Evolutionary conservation across 2,329 filamentous ascomycete species (phyloP).

Genomic region (Nemania serpens): DNA sequence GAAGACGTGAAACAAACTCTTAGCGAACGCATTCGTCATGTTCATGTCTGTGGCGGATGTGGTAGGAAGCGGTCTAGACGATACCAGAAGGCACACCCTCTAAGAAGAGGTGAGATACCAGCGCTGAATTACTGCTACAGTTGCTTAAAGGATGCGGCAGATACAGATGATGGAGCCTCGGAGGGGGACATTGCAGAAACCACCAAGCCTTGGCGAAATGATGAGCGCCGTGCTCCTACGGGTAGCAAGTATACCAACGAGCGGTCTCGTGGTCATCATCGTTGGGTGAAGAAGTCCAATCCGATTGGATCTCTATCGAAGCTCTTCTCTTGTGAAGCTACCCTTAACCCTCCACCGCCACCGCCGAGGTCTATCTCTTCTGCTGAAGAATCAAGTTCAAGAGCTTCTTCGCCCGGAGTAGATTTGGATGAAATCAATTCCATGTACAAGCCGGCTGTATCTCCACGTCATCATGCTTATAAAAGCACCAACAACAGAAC

Average conservation of each 20-base stretch:
- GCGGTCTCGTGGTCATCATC: constrained; percentile 11
- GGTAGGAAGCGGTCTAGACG: constrained; percentile 33
- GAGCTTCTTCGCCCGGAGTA: constrained; percentile 19
- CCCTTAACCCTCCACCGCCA: not conserved
- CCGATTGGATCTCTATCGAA: constrained; percentile 21
- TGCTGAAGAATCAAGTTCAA: constrained; percentile 25
- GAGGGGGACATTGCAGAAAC: constrained; percentile 10
- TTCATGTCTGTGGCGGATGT: constrained; percentile 36
- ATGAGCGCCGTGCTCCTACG: constrained; percentile 7
- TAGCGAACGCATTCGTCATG: constrained; percentile 32
- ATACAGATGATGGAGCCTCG: constrained; percentile 6
- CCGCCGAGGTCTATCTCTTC: constrained; percentile 17
- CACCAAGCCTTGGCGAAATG: not conserved
- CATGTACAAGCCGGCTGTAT: not conserved
- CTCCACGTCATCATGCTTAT: not conserved
- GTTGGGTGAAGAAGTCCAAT: constrained; percentile 17
- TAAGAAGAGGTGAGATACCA: constrained; percentile 36
- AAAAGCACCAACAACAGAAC: not conserved
- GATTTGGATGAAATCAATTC: not conserved
- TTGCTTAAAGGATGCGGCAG: constrained; percentile 29
- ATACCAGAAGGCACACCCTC: constrained; percentile 34
- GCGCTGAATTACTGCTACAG: constrained; percentile 32
- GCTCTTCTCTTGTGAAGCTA: constrained; percentile 16
- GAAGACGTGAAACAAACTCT: constrained; percentile 14
- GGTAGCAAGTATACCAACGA: constrained; percentile 10